These are phyloP conservation scores for Pilaira anomala DNA, from an alignment of 192 early-diverging fungal genomes.

Conservation along the genomic window DNA sequence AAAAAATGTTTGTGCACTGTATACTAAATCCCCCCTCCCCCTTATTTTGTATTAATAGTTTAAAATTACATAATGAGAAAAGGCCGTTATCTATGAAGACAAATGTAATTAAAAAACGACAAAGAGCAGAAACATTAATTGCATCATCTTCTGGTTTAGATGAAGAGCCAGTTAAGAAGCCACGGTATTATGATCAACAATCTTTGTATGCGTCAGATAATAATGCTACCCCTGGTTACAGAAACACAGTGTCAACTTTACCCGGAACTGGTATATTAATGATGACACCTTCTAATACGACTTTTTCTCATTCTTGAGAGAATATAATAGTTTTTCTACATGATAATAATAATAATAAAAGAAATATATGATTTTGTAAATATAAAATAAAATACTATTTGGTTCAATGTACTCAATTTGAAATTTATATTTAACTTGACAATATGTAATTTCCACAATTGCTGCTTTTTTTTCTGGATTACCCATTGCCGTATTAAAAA, in stretches of 20 bases:
- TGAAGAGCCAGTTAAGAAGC: background rate
- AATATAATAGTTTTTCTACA: background rate
- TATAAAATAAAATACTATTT: no score
- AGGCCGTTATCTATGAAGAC: conserved; percentile 38
- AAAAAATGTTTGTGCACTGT: background rate
- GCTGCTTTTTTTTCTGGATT: no score
- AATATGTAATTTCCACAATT: no score
- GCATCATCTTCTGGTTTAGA: background rate
- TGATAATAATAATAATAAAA: no score
- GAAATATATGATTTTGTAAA: no score
- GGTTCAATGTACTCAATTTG: no score
- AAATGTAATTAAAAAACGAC: conserved; percentile 36
- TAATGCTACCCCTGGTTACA: background rate
- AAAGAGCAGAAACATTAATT: conserved; percentile 20
- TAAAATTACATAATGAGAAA: conserved; percentile 37
- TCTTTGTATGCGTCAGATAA: background rate
- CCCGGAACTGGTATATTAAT: conserved; percentile 11
- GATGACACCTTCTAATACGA: background rate
- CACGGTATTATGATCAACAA: conserved; percentile 10
- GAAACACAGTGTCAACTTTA: background rate
- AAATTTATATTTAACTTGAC: no score
- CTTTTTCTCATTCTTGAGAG: no score
- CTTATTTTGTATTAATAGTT: conserved; percentile 3
- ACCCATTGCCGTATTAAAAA: no score
- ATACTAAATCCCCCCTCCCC: background rate